Evolutionary conservation across 129 eudicot genomes (phyloP).

Genomic region (Tanacetum coccineum): DNA sequence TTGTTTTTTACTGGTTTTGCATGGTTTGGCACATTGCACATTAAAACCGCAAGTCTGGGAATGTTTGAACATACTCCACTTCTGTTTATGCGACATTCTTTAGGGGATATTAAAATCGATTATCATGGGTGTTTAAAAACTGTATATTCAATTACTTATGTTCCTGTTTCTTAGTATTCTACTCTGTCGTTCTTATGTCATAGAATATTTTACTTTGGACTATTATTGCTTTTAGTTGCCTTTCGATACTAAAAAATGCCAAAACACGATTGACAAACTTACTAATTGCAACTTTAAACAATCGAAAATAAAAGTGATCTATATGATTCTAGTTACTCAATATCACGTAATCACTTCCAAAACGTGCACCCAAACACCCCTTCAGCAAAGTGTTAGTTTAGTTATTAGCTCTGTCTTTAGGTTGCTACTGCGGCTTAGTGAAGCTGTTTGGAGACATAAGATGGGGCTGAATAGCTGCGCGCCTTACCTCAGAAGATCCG

Average conservation of each 20-base stretch:
- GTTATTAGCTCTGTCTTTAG: conserved; percentile 19
- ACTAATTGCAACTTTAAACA: not conserved
- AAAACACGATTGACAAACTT: not conserved
- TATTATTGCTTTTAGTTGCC: not conserved
- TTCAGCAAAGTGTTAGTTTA: not conserved
- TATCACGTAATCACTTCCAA: not conserved
- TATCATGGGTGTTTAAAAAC: not conserved
- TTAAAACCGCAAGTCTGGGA: not conserved
- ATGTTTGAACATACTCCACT: not conserved
- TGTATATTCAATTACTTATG: not conserved
- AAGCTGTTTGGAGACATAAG: conserved; percentile 33
- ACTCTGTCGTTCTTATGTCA: not conserved
- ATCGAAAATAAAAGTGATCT: not conserved
- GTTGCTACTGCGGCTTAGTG: conserved; percentile 36
- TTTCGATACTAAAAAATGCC: too few relatives aligned
- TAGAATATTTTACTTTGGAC: not conserved
- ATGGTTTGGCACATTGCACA: not conserved
- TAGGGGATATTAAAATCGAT: conserved; percentile 7
- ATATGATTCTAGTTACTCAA: conserved; percentile 2
- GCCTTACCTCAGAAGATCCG: conserved; percentile 42
- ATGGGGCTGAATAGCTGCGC: conserved; percentile 47
- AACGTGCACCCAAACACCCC: not conserved
- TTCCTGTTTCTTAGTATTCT: not conserved
- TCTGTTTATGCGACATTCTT: not conserved
- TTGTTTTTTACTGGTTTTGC: not conserved